Evolutionary conservation across 2,329 filamentous ascomycete genomes (phyloP).

Genomic region (Macrophomina phaseolina): DNA sequence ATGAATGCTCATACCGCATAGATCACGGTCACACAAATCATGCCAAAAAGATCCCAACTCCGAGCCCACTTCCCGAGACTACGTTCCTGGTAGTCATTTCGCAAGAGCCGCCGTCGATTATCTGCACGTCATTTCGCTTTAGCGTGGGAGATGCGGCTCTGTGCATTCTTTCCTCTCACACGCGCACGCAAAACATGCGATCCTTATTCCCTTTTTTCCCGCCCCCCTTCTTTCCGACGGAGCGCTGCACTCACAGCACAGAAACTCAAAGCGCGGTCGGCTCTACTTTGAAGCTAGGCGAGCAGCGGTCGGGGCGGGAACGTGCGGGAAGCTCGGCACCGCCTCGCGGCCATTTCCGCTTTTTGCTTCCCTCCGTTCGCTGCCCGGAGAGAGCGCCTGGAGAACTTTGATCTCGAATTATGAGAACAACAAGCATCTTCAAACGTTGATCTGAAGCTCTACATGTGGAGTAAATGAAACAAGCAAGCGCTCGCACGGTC

Average conservation of each 20-base stretch:
- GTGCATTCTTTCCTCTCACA: not conserved
- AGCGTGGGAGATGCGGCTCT: slow-evolving; percentile 3
- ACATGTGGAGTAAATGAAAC: not conserved
- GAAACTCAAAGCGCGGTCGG: not conserved
- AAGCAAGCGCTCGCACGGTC: not conserved
- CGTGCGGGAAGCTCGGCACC: slow-evolving; percentile 5
- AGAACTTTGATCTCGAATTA: too few relatives aligned
- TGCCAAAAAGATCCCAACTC: not conserved
- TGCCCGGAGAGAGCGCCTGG: not conserved
- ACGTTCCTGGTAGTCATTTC: not conserved
- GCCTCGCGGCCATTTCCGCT: not conserved
- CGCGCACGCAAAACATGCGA: not conserved
- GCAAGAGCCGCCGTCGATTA: not conserved
- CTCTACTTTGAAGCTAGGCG: not conserved
- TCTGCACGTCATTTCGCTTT: slow-evolving; percentile 19
- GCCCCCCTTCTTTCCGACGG: not conserved
- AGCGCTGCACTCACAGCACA: not conserved
- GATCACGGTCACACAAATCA: too few relatives aligned
- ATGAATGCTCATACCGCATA: not conserved
- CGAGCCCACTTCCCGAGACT: not conserved
- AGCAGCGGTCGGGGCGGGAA: not conserved
- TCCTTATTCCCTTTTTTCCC: not conserved
- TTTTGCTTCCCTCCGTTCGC: not conserved
- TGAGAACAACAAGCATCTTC: too few relatives aligned
- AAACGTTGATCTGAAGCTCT: not conserved